phyloP scores from a whole-genome alignment of 2,329 filamentous ascomycete species.

The Pseudogymnoascus sp. region DNA sequence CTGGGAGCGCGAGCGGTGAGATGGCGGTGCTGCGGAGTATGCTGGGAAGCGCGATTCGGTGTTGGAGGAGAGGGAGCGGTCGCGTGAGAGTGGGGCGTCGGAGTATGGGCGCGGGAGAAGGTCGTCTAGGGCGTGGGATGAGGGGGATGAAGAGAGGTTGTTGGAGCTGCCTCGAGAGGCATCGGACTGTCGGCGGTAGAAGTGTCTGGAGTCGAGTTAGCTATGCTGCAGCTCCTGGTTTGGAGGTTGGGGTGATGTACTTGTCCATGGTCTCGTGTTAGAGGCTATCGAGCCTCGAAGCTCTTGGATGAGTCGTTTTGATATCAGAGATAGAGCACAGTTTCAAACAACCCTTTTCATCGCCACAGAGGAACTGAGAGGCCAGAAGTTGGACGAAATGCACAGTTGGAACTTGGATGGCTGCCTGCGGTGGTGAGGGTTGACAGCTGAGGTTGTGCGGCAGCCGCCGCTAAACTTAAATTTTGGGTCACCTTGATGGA shows the following conservation, averaged over 20 bases:
- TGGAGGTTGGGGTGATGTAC: not conserved
- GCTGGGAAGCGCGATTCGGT: not conserved
- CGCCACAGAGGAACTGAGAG: not conserved
- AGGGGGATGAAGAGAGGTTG: not conserved
- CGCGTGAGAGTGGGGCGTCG: not conserved
- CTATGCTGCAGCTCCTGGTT: not conserved
- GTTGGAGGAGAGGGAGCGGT: not conserved
- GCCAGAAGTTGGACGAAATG: not conserved
- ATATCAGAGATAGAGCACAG: not conserved
- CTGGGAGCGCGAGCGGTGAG: not conserved
- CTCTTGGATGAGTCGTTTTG: not conserved
- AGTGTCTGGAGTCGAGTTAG: not conserved
- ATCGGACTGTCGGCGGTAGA: not conserved
- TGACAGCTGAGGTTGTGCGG: slow-evolving; percentile 6
- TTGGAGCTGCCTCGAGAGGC: not conserved
- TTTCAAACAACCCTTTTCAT: not conserved
- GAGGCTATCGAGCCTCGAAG: not conserved
- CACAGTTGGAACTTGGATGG: not conserved
- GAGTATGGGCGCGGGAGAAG: not conserved
- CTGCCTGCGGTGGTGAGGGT: not conserved
- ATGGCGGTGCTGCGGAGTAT: not conserved
- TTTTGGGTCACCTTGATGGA: slow-evolving; percentile 1
- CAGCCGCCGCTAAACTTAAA: slow-evolving; percentile 5
- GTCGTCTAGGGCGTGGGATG: not conserved
- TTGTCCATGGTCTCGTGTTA: not conserved